These are phyloP conservation scores for Coffea canephora DNA, from an alignment of 257 asterid genomes.

Conservation along the genomic window DNA sequence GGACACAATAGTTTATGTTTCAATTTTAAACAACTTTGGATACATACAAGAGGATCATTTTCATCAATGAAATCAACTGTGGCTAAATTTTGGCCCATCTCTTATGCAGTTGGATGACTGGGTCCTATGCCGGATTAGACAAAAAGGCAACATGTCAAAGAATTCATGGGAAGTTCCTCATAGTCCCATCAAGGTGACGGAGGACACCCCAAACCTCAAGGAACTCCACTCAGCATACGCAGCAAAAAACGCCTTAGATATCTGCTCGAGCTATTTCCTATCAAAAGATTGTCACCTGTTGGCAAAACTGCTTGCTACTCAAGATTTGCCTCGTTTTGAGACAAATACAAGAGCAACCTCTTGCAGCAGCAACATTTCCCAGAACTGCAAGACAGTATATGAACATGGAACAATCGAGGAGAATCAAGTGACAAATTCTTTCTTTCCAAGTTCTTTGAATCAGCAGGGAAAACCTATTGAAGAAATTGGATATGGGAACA, in stretches of 20 bases:
- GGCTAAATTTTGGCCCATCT: neutral
- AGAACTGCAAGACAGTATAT: neutral
- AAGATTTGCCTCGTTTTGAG: slow-evolving; percentile 25
- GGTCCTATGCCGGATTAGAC: slow-evolving; percentile 59
- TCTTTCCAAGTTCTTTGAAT: slow-evolving; percentile 1
- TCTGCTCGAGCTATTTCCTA: slow-evolving; percentile 35
- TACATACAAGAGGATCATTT: neutral
- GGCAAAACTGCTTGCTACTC: slow-evolving; percentile 35
- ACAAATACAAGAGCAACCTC: slow-evolving; percentile 21
- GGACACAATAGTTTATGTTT: neutral
- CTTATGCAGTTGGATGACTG: slow-evolving; percentile 62
- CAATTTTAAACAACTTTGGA: neutral
- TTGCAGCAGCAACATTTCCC: slow-evolving; percentile 12
- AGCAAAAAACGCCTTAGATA: slow-evolving; percentile 19
- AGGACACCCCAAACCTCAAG: slow-evolving; percentile 19
- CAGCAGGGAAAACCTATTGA: slow-evolving; percentile 8
- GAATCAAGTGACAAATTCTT: slow-evolving; percentile 6
- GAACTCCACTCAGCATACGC: slow-evolving; percentile 21
- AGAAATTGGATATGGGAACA: slow-evolving; percentile 12
- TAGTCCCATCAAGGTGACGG: slow-evolving; percentile 20
- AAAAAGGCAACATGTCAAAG: slow-evolving; percentile 80
- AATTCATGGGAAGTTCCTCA: slow-evolving; percentile 30
- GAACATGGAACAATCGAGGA: neutral
- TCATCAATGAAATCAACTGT: neutral
- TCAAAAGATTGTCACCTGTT: slow-evolving; percentile 41